These are phyloP conservation scores for Chytriomyces sp. DNA, from an alignment of 192 early-diverging fungal species.

Conservation along the genomic window DNA sequence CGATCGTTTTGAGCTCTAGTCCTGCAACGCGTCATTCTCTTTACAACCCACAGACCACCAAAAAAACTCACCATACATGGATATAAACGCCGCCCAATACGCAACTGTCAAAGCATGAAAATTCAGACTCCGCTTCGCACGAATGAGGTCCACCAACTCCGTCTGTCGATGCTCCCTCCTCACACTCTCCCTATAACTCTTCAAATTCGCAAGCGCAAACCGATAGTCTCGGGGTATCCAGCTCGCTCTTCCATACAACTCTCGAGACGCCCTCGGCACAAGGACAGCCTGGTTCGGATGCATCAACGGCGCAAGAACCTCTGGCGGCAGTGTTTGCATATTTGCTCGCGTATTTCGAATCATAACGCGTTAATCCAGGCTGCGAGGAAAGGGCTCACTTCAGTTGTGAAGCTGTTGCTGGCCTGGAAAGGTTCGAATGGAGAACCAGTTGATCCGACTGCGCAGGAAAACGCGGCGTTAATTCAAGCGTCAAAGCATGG, in stretches of 20 bases:
- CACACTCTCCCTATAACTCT: background rate
- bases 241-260: background rate
- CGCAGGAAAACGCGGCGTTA: background rate
- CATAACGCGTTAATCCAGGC: conserved; percentile 11
- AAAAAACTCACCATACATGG: conserved; percentile 13
- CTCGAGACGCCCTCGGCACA: too few species aligned
- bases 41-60: too few species aligned
- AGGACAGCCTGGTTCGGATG: too few species aligned
- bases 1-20: conserved; percentile 4
- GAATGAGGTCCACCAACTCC: conserved; percentile 12
- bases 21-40: background rate
- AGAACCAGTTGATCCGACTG: background rate
- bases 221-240: conserved; percentile 9
- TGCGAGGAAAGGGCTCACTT: background rate
- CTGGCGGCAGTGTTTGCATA: too few species aligned
- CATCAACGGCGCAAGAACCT: too few species aligned
- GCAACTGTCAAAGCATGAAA: conserved; percentile 5
- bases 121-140: conserved; percentile 26
- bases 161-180: background rate
- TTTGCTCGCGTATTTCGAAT: background rate
- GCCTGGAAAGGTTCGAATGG: background rate
- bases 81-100: conserved; percentile 25
- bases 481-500: conserved; percentile 6
- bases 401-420: conserved; percentile 27
- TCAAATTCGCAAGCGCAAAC: conserved; percentile 16